These are phyloP conservation scores for Diutina catenulata DNA, from an alignment of 1,139 yeast genomes.

Conservation along the genomic window DNA sequence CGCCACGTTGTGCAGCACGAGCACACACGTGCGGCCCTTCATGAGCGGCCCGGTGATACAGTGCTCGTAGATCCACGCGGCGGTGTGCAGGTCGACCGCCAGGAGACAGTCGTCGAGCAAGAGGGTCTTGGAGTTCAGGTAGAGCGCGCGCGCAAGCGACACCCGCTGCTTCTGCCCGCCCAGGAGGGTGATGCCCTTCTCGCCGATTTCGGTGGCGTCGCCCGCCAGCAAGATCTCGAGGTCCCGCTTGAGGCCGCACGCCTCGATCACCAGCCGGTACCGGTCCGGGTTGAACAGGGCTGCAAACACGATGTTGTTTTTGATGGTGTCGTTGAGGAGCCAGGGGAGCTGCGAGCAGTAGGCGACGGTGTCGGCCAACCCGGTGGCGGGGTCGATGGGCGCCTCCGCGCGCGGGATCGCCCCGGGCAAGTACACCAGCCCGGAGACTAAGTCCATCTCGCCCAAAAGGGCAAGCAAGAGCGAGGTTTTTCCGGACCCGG, in stretches of 20 bases:
- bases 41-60: slow-evolving; percentile 5
- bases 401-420: slow-evolving; percentile 61
- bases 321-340: slow-evolving; percentile 6
- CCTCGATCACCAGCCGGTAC: slow-evolving; percentile 1
- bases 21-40: slow-evolving; percentile 1
- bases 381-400: slow-evolving; percentile 58
- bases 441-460: slow-evolving; percentile 2
- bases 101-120: slow-evolving; percentile 5
- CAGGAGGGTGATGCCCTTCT: slow-evolving; percentile 1
- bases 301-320: slow-evolving; percentile 3
- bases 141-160: slow-evolving; percentile 4
- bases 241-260: slow-evolving; percentile 5
- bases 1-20: slow-evolving; percentile 3
- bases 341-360: slow-evolving; percentile 5
- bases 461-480: slow-evolving; percentile 5
- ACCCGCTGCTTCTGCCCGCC: slow-evolving; percentile 5
- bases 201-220: slow-evolving; percentile 5
- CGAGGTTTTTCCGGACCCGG: slow-evolving; percentile 4
- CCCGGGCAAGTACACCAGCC: slow-evolving; percentile 2
- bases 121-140: neutral
- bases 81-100: slow-evolving; percentile 5
- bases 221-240: slow-evolving; percentile 3
- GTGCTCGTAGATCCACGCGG: slow-evolving; percentile 5
- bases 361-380: slow-evolving; percentile 33
- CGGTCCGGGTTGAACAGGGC: slow-evolving; percentile 1